These are phyloP conservation scores for Rachicladosporium sp. DNA, from an alignment of 2,329 filamentous ascomycete genomes.

Conservation along the genomic window DNA sequence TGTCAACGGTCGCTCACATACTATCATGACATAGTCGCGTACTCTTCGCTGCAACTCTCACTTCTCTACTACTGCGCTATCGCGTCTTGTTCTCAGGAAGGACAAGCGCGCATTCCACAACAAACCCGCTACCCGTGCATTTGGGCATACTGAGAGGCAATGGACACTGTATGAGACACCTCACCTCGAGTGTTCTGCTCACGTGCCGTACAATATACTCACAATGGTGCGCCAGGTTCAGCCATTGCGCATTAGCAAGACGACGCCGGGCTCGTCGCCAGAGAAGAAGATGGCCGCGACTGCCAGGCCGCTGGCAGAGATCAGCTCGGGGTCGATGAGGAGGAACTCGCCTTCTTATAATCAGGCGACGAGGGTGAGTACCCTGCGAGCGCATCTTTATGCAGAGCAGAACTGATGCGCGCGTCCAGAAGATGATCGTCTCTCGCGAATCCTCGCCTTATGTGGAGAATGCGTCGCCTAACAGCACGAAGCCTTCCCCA, in stretches of 20 bases:
- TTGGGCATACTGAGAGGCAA: neutral
- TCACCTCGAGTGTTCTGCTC: neutral
- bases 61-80: neutral
- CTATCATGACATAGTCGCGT: too few relatives aligned
- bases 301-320: constrained; percentile 74
- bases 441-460: constrained; percentile 69
- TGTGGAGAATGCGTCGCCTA: constrained; percentile 31
- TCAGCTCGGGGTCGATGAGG: constrained; percentile 72
- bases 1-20: too few relatives aligned
- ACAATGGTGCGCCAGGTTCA: constrained; percentile 45
- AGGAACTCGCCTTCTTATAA: constrained; percentile 90
- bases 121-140: constrained; percentile 5
- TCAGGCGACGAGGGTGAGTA: constrained; percentile 54
- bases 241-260: constrained; percentile 70
- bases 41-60: too few relatives aligned
- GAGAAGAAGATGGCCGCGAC: constrained; percentile 47
- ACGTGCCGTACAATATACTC: constrained; percentile 2
- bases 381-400: neutral
- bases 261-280: constrained; percentile 46
- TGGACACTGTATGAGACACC: constrained; percentile 4
- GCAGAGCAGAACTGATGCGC: neutral
- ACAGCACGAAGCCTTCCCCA: constrained; percentile 48
- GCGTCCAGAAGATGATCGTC: constrained; percentile 50
- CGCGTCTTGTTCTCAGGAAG: constrained; percentile 3
- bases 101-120: constrained; percentile 7